Evolutionary conservation across 2,329 filamentous ascomycete genomes (phyloP), one percentile per base, ranked within the genome.

Genomic region (Lecanosticta acicola): DNA sequence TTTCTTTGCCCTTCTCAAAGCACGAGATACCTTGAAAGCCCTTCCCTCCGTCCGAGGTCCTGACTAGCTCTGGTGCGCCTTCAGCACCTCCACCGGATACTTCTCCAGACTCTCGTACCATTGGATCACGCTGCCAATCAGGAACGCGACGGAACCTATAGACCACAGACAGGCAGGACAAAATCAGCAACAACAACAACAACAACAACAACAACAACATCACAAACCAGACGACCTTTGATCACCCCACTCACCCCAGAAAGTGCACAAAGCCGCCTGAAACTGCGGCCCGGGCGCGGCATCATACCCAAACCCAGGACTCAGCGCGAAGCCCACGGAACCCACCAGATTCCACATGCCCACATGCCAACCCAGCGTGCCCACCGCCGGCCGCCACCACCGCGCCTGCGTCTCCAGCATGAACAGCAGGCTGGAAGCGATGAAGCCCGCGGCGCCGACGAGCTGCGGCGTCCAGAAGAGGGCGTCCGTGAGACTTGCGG

Each of bases 341-440:
- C 59, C 59, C 19, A 59, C 46, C 20, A 54, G 33, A 38, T 58
- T 59, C 56, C 57, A 60, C 8, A 53, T 33, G 4, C 57, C 59
- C 32, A 62, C 56, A 34, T 55, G 54, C 59, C 59, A 62, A 2
- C 56, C 57, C 20, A 62, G 49, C 10, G 47, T 46, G 11, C 38
- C 26, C 9, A 53, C 45, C 13, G 55, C 46, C 29, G 58, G 59
- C 34, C 41, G 32, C 43, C 50, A 56, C 59, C 58, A 62, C 5
- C 49, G 49, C 35, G 52, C 45, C 45, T 62, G 59, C 21, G 59
- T 62, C 40, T 59, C 56, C 32, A 62, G 41, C 43, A 52, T 59
- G 46, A 62, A 60, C 39, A 62, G 0, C 90, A 96, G 2, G 90
- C 90, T 41, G 96, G 76, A 74, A 95, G 97, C 0, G 91, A 95